Evolutionary conservation across 768 basidiomycete genomes (phyloP).

Genomic region (Termitomyces eurrhizus): DNA sequence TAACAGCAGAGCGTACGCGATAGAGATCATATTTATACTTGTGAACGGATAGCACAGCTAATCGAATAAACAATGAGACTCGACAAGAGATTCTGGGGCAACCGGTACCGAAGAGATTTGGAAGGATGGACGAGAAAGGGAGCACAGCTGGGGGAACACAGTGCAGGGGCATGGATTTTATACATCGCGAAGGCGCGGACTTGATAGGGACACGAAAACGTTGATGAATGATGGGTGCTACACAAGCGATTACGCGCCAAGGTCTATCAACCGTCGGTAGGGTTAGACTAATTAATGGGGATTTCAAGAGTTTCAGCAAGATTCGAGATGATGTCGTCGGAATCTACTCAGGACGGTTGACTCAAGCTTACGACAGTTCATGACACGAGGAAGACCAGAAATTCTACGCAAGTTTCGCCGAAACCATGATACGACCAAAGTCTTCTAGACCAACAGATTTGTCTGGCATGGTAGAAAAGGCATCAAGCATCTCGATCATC

Average conservation of each 20-base stretch:
- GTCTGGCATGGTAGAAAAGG: slow-evolving; percentile 68
- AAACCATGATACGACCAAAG: slow-evolving; percentile 74
- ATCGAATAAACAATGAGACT: slow-evolving; percentile 1
- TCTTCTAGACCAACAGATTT: slow-evolving; percentile 64
- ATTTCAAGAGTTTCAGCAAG: background rate
- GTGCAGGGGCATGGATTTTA: slow-evolving; percentile 1
- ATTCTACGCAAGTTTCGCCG: slow-evolving; percentile 41
- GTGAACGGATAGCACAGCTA: slow-evolving; percentile 11
- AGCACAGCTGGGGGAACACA: slow-evolving; percentile 16
- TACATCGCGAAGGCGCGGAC: background rate
- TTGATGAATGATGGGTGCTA: background rate
- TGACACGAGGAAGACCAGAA: background rate
- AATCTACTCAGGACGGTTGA: background rate
- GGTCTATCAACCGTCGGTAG: background rate
- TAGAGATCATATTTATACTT: slow-evolving; percentile 11
- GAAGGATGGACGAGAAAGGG: slow-evolving; percentile 6
- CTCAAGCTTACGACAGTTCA: background rate
- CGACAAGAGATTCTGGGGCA: slow-evolving; percentile 14
- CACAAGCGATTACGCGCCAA: background rate
- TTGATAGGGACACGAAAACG: slow-evolving; percentile 5
- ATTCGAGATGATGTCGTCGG: background rate
- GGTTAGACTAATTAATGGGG: background rate
- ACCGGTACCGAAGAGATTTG: slow-evolving; percentile 20
- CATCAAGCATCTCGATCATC: slow-evolving; percentile 79
- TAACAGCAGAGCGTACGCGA: slow-evolving; percentile 12